Percentiles rank a stretch among this genome's conserved stretches.
Conservation (phyloP, 306 rosid species). For the Malus orientalis region DNA sequence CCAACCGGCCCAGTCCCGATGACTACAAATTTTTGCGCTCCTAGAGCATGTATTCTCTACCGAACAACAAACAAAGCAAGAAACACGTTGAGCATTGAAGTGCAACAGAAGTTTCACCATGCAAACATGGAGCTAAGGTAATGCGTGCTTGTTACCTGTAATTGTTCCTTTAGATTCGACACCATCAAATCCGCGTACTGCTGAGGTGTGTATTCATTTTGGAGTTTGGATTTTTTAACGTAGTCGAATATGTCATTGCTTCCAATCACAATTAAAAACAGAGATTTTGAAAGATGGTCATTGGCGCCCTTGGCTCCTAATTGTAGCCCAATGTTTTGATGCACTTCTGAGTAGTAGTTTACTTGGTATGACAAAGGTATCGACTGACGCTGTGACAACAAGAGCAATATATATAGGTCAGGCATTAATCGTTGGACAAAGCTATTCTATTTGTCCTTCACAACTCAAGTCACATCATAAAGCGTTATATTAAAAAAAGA, state of each 20-base stretch:
- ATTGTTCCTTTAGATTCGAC: slow-evolving; percentile 34
- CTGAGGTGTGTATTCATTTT: slow-evolving; percentile 28
- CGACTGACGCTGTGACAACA: slow-evolving; percentile 27
- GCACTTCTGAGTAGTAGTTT: slow-evolving; percentile 30
- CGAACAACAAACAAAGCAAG: background rate
- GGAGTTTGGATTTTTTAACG: slow-evolving; percentile 29
- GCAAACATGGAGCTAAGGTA: background rate
- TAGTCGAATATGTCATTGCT: slow-evolving; percentile 71
- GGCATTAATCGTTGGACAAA: background rate
- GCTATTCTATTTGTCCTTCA: background rate
- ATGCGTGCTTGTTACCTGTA: slow-evolving; percentile 34
- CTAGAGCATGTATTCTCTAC: slow-evolving; percentile 40
- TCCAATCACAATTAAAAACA: slow-evolving; percentile 56
- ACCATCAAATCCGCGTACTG: slow-evolving; percentile 46
- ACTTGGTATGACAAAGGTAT: slow-evolving; percentile 48
- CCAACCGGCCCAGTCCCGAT: slow-evolving; percentile 49
- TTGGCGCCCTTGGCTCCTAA: slow-evolving; percentile 28
- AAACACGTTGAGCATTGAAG: background rate
- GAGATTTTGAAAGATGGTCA: slow-evolving; percentile 46
- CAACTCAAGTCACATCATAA: background rate
- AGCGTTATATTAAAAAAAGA: too few species aligned
- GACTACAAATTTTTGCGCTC: slow-evolving; percentile 52
- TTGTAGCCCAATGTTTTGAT: slow-evolving; percentile 22
- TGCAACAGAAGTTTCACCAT: background rate
- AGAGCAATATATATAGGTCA: background rate